These are phyloP conservation scores for Chaetomium olivaceum DNA, from an alignment of 2,329 filamentous ascomycete species.

Conservation along the genomic window DNA sequence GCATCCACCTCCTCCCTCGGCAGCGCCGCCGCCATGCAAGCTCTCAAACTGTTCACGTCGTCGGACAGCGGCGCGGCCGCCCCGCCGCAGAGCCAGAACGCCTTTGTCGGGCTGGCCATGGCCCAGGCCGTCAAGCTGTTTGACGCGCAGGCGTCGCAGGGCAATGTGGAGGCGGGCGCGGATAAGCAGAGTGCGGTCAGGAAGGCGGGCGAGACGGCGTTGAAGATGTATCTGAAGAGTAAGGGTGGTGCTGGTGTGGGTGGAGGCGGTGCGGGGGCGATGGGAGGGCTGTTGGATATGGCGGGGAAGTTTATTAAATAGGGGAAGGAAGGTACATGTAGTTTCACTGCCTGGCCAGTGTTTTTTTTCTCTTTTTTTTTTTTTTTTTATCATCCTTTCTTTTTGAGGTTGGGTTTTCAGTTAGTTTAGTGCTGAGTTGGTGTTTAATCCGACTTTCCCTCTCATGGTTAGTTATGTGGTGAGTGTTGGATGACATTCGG, in stretches of 20 bases:
- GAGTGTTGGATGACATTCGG: too few relatives aligned
- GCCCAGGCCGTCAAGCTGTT: constrained; percentile 78
- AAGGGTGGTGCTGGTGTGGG: constrained; percentile 57
- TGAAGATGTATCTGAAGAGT: constrained; percentile 89
- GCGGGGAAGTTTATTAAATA: constrained; percentile 50
- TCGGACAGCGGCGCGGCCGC: constrained; percentile 36
- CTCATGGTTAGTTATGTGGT: not conserved
- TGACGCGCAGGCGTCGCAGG: constrained; percentile 57
- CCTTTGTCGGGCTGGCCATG: constrained; percentile 85
- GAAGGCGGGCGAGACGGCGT: constrained; percentile 78
- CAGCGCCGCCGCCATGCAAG: constrained; percentile 76
- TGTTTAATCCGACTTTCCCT: not conserved
- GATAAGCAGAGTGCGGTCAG: constrained; percentile 81
- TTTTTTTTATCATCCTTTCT: too few relatives aligned
- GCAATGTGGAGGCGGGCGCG: constrained; percentile 56
- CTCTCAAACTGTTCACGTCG: constrained; percentile 74
- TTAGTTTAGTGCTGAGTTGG: not conserved
- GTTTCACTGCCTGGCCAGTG: too few relatives aligned
- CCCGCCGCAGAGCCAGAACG: constrained; percentile 55
- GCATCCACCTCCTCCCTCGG: constrained; percentile 60
- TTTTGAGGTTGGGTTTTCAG: not conserved
- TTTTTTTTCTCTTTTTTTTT: too few relatives aligned
- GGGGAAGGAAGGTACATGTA: too few relatives aligned
- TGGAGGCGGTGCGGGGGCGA: constrained; percentile 40
- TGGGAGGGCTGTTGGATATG: constrained; percentile 45